Evolutionary conservation across 805 yeast genomes (phyloP), one percentile per base, ranked within the genome.

Genomic region (Yarrowia sp.): DNA sequence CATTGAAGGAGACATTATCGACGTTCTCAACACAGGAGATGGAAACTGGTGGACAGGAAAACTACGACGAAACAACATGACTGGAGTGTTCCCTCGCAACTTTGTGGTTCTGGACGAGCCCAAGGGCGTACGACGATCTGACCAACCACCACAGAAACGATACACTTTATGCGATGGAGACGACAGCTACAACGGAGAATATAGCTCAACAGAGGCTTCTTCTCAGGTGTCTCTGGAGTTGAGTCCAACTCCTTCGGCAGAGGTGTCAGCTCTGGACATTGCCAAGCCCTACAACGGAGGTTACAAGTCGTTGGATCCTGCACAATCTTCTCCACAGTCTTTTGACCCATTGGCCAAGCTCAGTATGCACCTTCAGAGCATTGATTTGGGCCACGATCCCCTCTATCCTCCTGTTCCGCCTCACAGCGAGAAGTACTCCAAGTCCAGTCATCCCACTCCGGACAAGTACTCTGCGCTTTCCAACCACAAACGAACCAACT

Each of bases 11-110:
- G 98, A 95, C 72, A 78, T 90, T 59, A 90, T 95, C 70, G 96
- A 91, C 67, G 96, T 95, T 4, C 82, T 86, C 62, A 81, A 85
- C 66, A 78, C 85, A 11, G 90, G 93, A 4, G 96, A 95, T 72
- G 97, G 96, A 19, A 86, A 86, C 71, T 91, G 96, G 96, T 92
- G 93, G 88, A 89, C 85, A 70, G 99, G 99, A 1, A 80, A 82
- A 67, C 81, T 93, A 65, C 78, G 85, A 68, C 81, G 98, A 72
- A 92, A 90, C 76, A 89, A 86, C 67, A 84, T 90, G 69, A 84
- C 85, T 40, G 99, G 99, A 0, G 80, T 85, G 52, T 95, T 95
- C 71, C 98, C 99, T 1, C 82, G 87, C 41, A 93, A 92, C 71
- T 92, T 87, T 72, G 98, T 85, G 19, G 43, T 46, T 22, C 81